Evolutionary conservation across 148 eudicot species (phyloP), one percentile per base, ranked within the genome.

Genomic region (Gaultheria prostrata): DNA sequence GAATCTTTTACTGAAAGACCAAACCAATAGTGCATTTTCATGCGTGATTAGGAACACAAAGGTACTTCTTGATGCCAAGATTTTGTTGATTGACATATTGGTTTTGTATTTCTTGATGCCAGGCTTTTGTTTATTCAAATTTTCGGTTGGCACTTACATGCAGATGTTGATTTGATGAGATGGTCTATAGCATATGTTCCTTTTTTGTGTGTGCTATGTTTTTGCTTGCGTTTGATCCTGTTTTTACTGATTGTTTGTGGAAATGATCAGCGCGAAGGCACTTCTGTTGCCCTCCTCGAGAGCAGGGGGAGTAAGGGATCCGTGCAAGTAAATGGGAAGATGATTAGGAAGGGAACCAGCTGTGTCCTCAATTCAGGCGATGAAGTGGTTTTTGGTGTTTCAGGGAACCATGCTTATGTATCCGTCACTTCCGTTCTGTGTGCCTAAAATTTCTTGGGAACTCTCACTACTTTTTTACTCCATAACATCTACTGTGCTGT

Each of bases 321-420:
- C 73, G 98, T 95, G 84, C 89, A 90, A 80, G 94, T 95, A 63
- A 95, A 95, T 86, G 98, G 98, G 80, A 93, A 90, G 85, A 51
- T 30, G 14, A 87, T 92, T 43, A 91, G 88, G 95, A 95, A 86
- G 91, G 91, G 87, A 61, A 83, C 87, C 45, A 88, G 77, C 82
- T 87, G 92, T 79, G 87, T 78, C 84, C 86, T 95, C 87, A 89
- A 88, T 86, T 95, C 98, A 10, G 98, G 98, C 79, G 98, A 95
- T 87, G 98, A 95, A 71, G 83, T 95, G 86, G 87, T 91, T 56
- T 94, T 95, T 67, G 93, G 96, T 21, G 59, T 85, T 80, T 78
- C 82, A 39, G 97, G 94, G 79, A 92, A 84, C 86, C 92, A 93
- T 87, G 93, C 96, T 69, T 95, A 95, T 93, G 98, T 95, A 95